Evolutionary conservation across 1,139 yeast species (phyloP).

Genomic region (Pichia sp.): DNA sequence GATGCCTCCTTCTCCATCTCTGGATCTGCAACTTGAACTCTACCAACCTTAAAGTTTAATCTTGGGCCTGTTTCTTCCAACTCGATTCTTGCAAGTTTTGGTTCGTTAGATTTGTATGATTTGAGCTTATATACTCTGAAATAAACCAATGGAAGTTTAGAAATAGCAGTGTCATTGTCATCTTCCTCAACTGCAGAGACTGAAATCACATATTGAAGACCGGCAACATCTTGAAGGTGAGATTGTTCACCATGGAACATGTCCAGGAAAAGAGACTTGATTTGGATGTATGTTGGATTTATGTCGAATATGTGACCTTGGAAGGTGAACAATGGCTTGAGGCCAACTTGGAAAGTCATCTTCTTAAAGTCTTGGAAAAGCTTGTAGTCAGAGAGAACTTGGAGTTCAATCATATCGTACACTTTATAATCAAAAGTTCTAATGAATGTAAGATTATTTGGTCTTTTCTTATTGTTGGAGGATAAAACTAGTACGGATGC

Average conservation of each 20-base stretch:
- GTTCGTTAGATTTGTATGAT: slow-evolving; percentile 68
- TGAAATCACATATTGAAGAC: slow-evolving; percentile 84
- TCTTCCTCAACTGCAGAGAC: slow-evolving; percentile 68
- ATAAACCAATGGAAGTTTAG: slow-evolving; percentile 65
- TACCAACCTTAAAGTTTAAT: slow-evolving; percentile 85
- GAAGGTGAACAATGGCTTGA: slow-evolving; percentile 91
- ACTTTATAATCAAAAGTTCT: slow-evolving; percentile 87
- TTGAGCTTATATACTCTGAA: slow-evolving; percentile 88
- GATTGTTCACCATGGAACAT: slow-evolving; percentile 86
- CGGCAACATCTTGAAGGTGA: slow-evolving; percentile 86
- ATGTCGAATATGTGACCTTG: slow-evolving; percentile 89
- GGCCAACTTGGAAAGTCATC: slow-evolving; percentile 75
- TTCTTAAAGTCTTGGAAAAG: slow-evolving; percentile 75
- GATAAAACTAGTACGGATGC: slow-evolving; percentile 78
- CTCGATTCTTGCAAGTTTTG: slow-evolving; percentile 90
- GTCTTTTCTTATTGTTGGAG: slow-evolving; percentile 84
- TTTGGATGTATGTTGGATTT: slow-evolving; percentile 78
- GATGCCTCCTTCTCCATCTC: slow-evolving; percentile 89
- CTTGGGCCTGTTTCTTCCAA: slow-evolving; percentile 95
- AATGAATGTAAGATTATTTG: slow-evolving; percentile 79
- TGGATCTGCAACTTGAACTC: slow-evolving; percentile 77
- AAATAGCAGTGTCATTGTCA: slow-evolving; percentile 48
- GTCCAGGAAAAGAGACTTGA: slow-evolving; percentile 85
- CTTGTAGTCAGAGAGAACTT: slow-evolving; percentile 62
- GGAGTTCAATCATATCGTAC: slow-evolving; percentile 90